phyloP scores from a whole-genome alignment of 2,329 filamentous ascomycete genomes.

The Huntiella moniliformis region DNA sequence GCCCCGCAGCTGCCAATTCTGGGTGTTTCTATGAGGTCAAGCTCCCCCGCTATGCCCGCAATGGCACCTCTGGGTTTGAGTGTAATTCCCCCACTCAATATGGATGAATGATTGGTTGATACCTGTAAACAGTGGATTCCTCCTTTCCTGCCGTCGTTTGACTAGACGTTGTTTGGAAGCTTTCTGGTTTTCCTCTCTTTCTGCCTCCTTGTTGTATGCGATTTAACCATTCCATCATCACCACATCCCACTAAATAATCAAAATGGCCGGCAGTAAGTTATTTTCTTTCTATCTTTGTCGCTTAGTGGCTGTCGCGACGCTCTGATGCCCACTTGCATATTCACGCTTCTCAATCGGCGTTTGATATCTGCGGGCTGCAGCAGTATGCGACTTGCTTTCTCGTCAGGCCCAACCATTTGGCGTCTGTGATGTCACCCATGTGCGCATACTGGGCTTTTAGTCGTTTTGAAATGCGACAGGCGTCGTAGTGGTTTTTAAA shows the following conservation, averaged over 20 bases:
- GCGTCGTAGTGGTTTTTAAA: no score
- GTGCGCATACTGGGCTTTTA: neutral
- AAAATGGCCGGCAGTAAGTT: conserved; percentile 20
- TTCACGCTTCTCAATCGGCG: neutral
- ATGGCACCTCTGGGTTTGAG: no score
- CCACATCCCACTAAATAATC: conserved; percentile 11
- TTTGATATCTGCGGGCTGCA: no score
- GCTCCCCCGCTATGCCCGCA: neutral
- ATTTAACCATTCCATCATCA: conserved; percentile 1
- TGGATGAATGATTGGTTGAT: no score
- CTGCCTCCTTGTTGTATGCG: neutral
- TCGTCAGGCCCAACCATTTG: no score
- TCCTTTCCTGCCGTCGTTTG: neutral
- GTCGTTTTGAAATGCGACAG: neutral
- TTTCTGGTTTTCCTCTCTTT: neutral
- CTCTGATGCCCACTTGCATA: neutral
- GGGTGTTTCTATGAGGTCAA: conserved; percentile 3
- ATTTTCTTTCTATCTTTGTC: neutral
- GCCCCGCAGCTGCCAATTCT: conserved; percentile 8
- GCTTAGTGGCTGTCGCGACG: no score
- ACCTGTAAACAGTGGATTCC: neutral
- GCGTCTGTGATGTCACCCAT: neutral
- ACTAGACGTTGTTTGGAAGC: no score
- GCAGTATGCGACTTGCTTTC: no score
- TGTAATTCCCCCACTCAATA: no score